Percentiles rank a stretch among this genome's conserved stretches.
Evolutionary conservation across 345 rosid genomes (phyloP).

Genomic region (Barbarea vulgaris): DNA sequence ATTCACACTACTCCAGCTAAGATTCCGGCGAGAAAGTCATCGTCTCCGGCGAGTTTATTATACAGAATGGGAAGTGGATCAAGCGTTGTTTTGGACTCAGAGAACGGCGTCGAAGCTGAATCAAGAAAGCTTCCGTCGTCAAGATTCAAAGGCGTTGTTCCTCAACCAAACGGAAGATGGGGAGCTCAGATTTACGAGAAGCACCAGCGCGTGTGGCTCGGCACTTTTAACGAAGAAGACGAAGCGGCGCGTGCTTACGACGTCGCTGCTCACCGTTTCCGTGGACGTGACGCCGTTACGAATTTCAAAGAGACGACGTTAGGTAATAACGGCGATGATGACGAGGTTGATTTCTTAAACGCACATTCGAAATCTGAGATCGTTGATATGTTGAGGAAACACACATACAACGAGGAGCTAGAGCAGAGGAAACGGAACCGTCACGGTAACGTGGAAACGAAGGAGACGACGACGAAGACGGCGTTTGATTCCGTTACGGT

Average conservation of each 20-base stretch:
- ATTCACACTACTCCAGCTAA: slow-evolving; percentile 15
- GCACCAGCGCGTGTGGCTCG: slow-evolving; percentile 94
- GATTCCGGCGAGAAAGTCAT: slow-evolving; percentile 7
- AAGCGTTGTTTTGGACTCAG: slow-evolving; percentile 59
- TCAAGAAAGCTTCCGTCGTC: slow-evolving; percentile 85
- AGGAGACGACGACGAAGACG: slow-evolving; percentile 28
- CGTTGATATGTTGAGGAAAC: slow-evolving; percentile 90
- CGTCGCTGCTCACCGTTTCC: slow-evolving; percentile 77
- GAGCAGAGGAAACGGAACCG: slow-evolving; percentile 58
- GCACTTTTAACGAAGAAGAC: slow-evolving; percentile 78
- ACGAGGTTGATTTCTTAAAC: slow-evolving; percentile 57
- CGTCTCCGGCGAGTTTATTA: slow-evolving; percentile 42
- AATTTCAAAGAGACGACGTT: slow-evolving; percentile 55
- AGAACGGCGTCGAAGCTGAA: slow-evolving; percentile 70
- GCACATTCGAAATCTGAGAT: slow-evolving; percentile 83
- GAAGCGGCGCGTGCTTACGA: slow-evolving; percentile 90
- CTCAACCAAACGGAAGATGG: slow-evolving; percentile 97
- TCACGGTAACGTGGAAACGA: background rate
- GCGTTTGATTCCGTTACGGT: slow-evolving; percentile 24
- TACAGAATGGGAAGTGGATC: slow-evolving; percentile 63
- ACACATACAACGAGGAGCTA: slow-evolving; percentile 72
- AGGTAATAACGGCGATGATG: slow-evolving; percentile 33
- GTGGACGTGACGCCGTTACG: slow-evolving; percentile 81
- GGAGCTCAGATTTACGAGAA: slow-evolving; percentile 98
- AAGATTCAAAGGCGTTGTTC: slow-evolving; percentile 93